phyloP scores from a whole-genome alignment of 2,329 filamentous ascomycete genomes.

The Tolypocladium cylindrosporum region DNA sequence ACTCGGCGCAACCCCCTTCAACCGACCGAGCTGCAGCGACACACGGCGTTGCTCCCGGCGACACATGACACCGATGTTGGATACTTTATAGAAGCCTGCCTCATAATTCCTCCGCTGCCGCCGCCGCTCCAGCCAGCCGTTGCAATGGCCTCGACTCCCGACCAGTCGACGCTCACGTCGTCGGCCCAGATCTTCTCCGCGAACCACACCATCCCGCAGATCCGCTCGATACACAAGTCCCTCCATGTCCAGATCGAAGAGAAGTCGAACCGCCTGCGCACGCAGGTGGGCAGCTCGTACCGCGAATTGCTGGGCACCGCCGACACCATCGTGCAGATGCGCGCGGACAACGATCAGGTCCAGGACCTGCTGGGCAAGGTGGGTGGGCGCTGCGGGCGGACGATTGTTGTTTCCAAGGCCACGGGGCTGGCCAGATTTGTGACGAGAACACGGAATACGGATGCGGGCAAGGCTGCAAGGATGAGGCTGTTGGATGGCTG shows the following conservation, averaged over 20 bases:
- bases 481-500: constrained; percentile 42
- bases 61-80: neutral
- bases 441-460: constrained; percentile 14
- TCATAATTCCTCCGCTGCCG: neutral
- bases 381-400: constrained; percentile 67
- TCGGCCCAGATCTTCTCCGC: constrained; percentile 45
- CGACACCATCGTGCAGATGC: constrained; percentile 89
- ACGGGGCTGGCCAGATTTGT: constrained; percentile 42
- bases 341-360: constrained; percentile 62
- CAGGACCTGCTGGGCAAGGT: constrained; percentile 63
- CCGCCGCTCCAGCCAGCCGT: constrained; percentile 1
- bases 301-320: constrained; percentile 85
- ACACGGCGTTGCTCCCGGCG: neutral
- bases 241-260: constrained; percentile 52
- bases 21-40: neutral
- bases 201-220: constrained; percentile 50
- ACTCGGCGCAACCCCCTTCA: neutral
- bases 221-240: constrained; percentile 51
- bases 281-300: constrained; percentile 60
- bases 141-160: constrained; percentile 29
- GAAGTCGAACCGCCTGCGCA: constrained; percentile 51
- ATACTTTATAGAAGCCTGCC: neutral
- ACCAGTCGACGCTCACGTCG: constrained; percentile 36
- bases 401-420: constrained; percentile 57
- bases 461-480: constrained; percentile 27